Evolutionary conservation across 78 protist species (phyloP), one percentile per base, ranked within the genome.

Genomic region (Speleostelium caveatum): DNA sequence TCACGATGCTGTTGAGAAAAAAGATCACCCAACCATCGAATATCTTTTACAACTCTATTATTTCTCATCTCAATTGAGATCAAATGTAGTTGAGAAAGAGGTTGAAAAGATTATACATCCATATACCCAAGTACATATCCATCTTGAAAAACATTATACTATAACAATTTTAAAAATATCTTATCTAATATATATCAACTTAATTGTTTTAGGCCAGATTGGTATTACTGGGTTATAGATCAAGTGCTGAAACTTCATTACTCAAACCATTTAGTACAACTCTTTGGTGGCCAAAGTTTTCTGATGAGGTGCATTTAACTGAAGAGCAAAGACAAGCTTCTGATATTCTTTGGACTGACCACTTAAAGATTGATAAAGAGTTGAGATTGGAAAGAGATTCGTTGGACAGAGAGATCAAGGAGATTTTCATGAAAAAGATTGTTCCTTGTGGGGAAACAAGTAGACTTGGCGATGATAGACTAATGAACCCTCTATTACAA

Each of bases 51-150:
- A 83, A 59, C 33, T 83, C 2, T 83, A 83, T 33, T 83, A 83
- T 33, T 83, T 65, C 33, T 61, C 91, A 17, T 69, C 79, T 26
- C 91, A 83, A 41, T 35, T 83, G 16, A 56, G 91, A 28, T 56
- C 91, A 4, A 83, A 77, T 21, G 91, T 83, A 0, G 75, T 83
- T 16, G 91, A 83, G 66, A 51, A 67, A 41, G 91, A 83, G 56
- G 91, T 83, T 36, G 91, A 83, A 45, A 83, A 83, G 59, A 69
- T 83, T 3, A 79, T 83, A 6, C 91, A 83, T 36, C 91, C 91
- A 39, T 83, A 83, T 33, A 83, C 91, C 60, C 91, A 83, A 33
- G 86, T 76, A 75, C 8, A 65, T 55, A 22, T 21, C 10, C 1
- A 8, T 1, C 22, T 32, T 2, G 49, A 26, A 42, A 62, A 62